These are phyloP conservation scores for Agapanthus africanus DNA, from an alignment of 106 monocot genomes.

Conservation along the genomic window DNA sequence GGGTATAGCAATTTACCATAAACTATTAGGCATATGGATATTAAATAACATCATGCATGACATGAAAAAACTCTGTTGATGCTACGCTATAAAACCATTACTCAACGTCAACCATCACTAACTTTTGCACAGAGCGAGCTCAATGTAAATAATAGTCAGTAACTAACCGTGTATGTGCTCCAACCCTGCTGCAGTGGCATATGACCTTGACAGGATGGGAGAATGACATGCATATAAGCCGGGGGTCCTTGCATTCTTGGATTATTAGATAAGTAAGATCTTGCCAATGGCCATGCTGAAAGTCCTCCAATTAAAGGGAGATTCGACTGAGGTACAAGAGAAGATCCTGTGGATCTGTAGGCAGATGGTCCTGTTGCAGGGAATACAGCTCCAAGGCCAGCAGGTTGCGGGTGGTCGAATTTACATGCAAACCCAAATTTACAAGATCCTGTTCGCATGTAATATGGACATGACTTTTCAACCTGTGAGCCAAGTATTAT, in stretches of 20 bases:
- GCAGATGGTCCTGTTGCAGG: constrained; percentile 26
- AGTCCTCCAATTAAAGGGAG: constrained; percentile 43
- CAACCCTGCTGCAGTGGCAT: constrained; percentile 54
- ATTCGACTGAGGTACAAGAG: constrained; percentile 28
- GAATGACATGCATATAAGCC: constrained; percentile 42
- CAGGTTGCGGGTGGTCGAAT: constrained; percentile 68
- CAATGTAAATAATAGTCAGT: constrained; percentile 1
- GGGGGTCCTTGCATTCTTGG: constrained; percentile 36
- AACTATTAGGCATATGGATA: neutral
- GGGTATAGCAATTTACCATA: too few relatives aligned
- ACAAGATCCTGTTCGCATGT: constrained; percentile 71
- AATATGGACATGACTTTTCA: constrained; percentile 69
- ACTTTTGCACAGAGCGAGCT: neutral
- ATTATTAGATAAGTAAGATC: constrained; percentile 42
- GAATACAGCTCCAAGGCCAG: constrained; percentile 20
- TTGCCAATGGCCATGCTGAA: constrained; percentile 41
- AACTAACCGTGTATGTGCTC: constrained; percentile 61
- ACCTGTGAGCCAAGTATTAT: constrained; percentile 30
- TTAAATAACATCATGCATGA: neutral
- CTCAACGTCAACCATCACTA: neutral
- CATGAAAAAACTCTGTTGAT: neutral
- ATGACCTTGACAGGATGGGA: constrained; percentile 40
- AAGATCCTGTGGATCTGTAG: constrained; percentile 31
- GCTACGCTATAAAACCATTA: neutral
- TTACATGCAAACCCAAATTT: constrained; percentile 73